Conservation (phyloP, 768 basidiomycete genomes). For the Boletellus sp. region DNA sequence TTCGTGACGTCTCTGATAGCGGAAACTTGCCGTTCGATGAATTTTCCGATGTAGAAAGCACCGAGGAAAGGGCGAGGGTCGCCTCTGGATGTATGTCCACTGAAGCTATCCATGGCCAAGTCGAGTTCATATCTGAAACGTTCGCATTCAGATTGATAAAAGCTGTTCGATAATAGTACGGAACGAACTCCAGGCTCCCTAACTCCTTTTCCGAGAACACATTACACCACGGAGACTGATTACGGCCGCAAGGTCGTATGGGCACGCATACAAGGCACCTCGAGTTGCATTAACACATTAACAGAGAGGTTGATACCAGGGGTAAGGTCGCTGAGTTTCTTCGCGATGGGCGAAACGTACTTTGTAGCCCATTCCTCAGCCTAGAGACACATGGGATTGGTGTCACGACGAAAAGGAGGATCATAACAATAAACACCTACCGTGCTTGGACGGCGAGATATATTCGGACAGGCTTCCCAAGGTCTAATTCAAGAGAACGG, state of each 20-base stretch:
- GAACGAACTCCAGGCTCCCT: conserved; percentile 31
- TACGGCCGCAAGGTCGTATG: conserved; percentile 36
- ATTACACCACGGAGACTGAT: conserved; percentile 35
- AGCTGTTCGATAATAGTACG: background rate
- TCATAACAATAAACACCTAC: background rate
- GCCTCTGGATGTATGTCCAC: conserved; percentile 30
- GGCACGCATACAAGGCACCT: conserved; percentile 37
- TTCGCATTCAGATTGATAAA: background rate
- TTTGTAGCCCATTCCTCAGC: conserved; percentile 27
- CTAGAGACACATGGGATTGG: background rate
- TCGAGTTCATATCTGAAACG: conserved; percentile 34
- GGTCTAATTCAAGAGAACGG: conserved; percentile 37
- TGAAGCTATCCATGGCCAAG: conserved; percentile 33
- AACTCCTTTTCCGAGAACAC: conserved; percentile 33
- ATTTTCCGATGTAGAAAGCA: conserved; percentile 34
- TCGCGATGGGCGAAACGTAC: conserved; percentile 35
- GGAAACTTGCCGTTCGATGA: conserved; percentile 21
- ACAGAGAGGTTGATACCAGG: conserved; percentile 28
- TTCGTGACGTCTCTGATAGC: background rate
- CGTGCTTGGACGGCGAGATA: background rate
- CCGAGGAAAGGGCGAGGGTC: conserved; percentile 34
- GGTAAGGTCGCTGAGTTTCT: conserved; percentile 29
- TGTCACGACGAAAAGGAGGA: background rate
- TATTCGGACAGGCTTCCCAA: conserved; percentile 32
- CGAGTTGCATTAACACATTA: conserved; percentile 31